Evolutionary conservation across 164 flowering plant genomes (phyloP).

Genomic region (Houttuynia cordata): DNA sequence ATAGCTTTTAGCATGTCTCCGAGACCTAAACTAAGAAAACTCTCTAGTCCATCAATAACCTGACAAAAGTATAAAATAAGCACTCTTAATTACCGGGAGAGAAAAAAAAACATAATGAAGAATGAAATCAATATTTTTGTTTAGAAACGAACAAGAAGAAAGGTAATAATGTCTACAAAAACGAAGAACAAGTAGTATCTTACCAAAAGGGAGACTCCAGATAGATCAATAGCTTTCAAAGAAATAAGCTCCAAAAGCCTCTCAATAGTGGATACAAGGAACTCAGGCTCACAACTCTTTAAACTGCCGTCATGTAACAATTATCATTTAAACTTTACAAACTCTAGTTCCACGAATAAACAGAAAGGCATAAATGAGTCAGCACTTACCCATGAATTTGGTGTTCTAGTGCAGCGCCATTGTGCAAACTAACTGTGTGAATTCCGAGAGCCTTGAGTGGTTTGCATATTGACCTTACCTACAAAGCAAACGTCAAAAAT

Average conservation of each 20-base stretch:
- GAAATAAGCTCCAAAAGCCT: constrained; percentile 78
- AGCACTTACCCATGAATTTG: constrained; percentile 63
- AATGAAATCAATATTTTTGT: background rate
- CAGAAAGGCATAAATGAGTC: background rate
- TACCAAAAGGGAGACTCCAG: constrained; percentile 73
- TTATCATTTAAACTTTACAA: background rate
- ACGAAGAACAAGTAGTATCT: constrained; percentile 1
- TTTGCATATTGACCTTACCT: constrained; percentile 78
- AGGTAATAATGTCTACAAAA: background rate
- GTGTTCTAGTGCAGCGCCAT: constrained; percentile 72
- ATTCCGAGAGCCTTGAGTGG: constrained; percentile 69
- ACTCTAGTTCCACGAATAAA: background rate
- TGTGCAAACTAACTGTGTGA: constrained; percentile 80
- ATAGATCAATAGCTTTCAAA: constrained; percentile 54
- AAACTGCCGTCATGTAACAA: constrained; percentile 28
- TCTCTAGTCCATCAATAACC: constrained; percentile 65
- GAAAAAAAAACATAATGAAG: background rate
- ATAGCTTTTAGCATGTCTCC: constrained; percentile 34
- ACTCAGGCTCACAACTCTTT: constrained; percentile 86
- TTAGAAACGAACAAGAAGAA: background rate
- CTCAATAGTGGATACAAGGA: constrained; percentile 78
- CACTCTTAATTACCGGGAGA: background rate
- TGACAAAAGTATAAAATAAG: constrained; percentile 6
- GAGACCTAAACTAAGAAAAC: constrained; percentile 18
- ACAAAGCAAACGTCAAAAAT: background rate